Percentiles rank a stretch among this genome's conserved stretches.
These are phyloP conservation scores for Sungouiella thailandica DNA, from an alignment of 805 yeast species.

Conservation along the genomic window DNA sequence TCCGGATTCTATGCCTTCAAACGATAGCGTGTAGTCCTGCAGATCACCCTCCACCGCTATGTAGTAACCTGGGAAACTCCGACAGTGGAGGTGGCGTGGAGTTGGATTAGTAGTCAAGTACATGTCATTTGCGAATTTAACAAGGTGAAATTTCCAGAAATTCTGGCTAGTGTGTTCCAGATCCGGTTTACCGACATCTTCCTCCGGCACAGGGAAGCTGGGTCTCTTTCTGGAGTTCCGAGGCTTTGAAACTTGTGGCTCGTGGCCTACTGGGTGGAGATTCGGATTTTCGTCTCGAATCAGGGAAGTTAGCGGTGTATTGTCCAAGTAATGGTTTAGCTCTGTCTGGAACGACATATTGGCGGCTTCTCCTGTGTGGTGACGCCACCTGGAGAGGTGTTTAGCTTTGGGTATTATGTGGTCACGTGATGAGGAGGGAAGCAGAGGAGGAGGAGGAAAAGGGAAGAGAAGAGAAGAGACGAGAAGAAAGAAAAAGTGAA, in stretches of 20 bases:
- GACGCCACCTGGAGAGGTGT: too few species aligned
- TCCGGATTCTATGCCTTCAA: conserved; percentile 14
- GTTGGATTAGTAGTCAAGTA: conserved; percentile 69
- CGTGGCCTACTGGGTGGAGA: neutral
- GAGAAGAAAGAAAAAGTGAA: too few species aligned
- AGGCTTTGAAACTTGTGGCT: neutral
- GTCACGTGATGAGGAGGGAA: too few species aligned
- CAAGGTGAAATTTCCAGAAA: conserved; percentile 62
- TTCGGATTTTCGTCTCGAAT: conserved; percentile 1
- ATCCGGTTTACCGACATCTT: neutral
- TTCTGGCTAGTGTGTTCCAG: conserved; percentile 12
- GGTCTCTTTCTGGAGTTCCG: neutral
- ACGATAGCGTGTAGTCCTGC: conserved; percentile 6
- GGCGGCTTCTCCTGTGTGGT: too few species aligned
- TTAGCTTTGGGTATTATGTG: too few species aligned
- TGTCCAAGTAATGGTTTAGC: too few species aligned
- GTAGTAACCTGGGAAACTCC: conserved; percentile 60
- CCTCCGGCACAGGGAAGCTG: neutral
- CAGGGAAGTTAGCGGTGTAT: neutral
- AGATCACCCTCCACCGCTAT: conserved; percentile 20
- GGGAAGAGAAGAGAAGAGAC: too few species aligned
- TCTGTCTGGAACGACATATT: too few species aligned
- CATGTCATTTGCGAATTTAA: conserved; percentile 48
- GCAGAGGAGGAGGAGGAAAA: too few species aligned
- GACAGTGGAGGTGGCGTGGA: conserved; percentile 49